phyloP scores from a whole-genome alignment of 305 asterid species.

The Fraxinus sp. region DNA sequence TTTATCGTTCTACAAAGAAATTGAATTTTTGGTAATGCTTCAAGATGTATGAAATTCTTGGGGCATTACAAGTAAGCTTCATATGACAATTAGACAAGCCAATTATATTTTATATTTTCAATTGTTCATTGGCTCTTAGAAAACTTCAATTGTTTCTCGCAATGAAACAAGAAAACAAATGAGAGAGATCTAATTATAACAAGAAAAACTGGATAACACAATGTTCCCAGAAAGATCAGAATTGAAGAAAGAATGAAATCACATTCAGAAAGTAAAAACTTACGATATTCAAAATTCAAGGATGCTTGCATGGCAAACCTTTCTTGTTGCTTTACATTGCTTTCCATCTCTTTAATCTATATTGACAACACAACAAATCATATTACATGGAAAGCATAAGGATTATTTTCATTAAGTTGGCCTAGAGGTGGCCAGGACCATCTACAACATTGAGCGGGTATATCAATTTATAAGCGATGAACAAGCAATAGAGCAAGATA shows the following conservation, averaged over 20 bases:
- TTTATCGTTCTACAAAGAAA: too few relatives aligned
- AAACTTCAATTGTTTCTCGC: constrained; percentile 18
- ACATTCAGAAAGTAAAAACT: constrained; percentile 33
- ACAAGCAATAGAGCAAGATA: neutral
- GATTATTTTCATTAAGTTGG: constrained; percentile 13
- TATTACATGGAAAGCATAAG: constrained; percentile 16
- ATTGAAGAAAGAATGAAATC: neutral
- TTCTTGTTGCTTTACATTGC: constrained; percentile 65
- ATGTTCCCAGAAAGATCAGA: constrained; percentile 10
- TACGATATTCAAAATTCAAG: constrained; percentile 50
- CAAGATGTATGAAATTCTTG: too few relatives aligned
- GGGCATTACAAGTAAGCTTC: neutral
- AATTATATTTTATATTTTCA: constrained; percentile 1
- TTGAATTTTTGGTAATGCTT: too few relatives aligned
- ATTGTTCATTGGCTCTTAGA: neutral
- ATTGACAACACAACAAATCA: constrained; percentile 24
- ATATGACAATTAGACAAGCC: constrained; percentile 10
- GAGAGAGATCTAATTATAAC: neutral
- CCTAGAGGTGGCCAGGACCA: constrained; percentile 9
- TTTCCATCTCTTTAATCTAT: constrained; percentile 90
- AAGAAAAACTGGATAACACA: neutral
- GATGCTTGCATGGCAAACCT: constrained; percentile 71
- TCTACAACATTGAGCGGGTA: constrained; percentile 5
- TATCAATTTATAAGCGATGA: neutral
- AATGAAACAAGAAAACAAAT: constrained; percentile 3